A percentile compares a stretch with the other conserved stretches of the same genome.
Conservation (phyloP, 495 filamentous ascomycete species). For the Trichodelitschia bisporula region DNA sequence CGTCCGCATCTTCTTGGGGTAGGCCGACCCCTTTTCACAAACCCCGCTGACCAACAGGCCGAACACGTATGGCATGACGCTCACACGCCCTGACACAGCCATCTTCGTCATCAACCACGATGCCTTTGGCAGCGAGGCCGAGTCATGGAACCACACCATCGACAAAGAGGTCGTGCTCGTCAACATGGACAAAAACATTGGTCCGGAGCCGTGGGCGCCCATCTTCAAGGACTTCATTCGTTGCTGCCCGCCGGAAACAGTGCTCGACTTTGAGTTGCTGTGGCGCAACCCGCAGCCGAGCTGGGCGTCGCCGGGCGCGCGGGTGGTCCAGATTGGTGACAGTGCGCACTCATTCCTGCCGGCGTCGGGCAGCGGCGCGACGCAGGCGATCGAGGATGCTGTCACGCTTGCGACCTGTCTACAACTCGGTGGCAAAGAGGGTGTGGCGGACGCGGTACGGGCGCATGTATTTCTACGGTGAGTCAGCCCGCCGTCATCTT, state of each 20-base stretch:
- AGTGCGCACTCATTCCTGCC: conserved; percentile 17
- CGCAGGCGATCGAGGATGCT: conserved; percentile 17
- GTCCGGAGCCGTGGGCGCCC: conserved; percentile 14
- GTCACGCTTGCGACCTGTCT: conserved; percentile 13
- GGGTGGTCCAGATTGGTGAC: conserved; percentile 15
- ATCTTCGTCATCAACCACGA: conserved; percentile 12
- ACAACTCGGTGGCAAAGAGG: conserved; percentile 9
- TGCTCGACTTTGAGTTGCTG: conserved; percentile 16
- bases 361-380: conserved; percentile 14
- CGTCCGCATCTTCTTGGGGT: too few relatives aligned
- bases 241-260: conserved; percentile 11
- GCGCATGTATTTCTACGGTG: conserved; percentile 14
- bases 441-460: conserved; percentile 5
- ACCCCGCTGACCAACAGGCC: too few relatives aligned
- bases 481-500: too few relatives aligned
- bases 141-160: conserved; percentile 11
- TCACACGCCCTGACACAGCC: conserved; percentile 1
- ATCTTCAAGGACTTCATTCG: conserved; percentile 12
- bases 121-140: conserved; percentile 12
- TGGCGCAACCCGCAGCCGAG: conserved; percentile 15
- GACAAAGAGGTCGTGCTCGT: conserved; percentile 11
- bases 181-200: too few relatives aligned
- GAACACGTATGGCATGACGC: too few relatives aligned
- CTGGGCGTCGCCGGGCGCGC: conserved; percentile 11
- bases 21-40: too few relatives aligned